phyloP scores from a whole-genome alignment of 305 asterid genomes.

The Stenogyne calaminthoides region DNA sequence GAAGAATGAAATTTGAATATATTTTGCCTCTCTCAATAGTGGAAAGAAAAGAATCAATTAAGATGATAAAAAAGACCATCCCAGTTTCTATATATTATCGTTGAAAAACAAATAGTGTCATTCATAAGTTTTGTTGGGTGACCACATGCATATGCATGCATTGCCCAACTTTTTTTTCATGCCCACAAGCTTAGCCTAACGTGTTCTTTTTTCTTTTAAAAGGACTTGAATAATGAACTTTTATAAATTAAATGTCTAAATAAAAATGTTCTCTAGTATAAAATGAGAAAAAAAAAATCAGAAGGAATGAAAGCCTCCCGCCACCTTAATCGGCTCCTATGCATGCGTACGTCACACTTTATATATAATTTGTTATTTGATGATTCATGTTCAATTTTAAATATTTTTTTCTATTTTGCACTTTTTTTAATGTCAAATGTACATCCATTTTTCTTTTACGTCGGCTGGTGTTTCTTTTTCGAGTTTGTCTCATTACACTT shows the following conservation, averaged over 20 bases:
- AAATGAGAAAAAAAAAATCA: too few relatives aligned
- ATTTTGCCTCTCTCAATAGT: slow-evolving; percentile 41
- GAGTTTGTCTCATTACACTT: too few relatives aligned
- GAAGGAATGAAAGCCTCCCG: not conserved
- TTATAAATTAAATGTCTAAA: not conserved
- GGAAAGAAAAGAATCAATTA: slow-evolving; percentile 39
- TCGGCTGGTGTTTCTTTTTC: not conserved
- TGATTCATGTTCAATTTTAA: not conserved
- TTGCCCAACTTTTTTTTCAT: not conserved
- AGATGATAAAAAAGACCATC: not conserved
- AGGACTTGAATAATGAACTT: not conserved
- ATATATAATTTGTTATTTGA: not conserved
- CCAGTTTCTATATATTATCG: not conserved
- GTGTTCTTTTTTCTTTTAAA: not conserved
- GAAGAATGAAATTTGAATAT: slow-evolving; percentile 55
- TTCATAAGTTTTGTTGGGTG: not conserved
- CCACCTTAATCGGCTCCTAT: too few relatives aligned
- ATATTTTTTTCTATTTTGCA: not conserved
- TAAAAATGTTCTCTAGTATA: not conserved
- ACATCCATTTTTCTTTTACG: not conserved
- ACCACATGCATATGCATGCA: slow-evolving; percentile 41
- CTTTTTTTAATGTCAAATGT: not conserved
- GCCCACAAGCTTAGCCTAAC: too few relatives aligned
- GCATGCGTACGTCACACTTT: not conserved
- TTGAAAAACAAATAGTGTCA: slow-evolving; percentile 21